Percentiles rank a stretch among this genome's conserved stretches.
These are phyloP conservation scores for Lactifluus pinguis DNA, from an alignment of 768 basidiomycete species.

Conservation along the genomic window DNA sequence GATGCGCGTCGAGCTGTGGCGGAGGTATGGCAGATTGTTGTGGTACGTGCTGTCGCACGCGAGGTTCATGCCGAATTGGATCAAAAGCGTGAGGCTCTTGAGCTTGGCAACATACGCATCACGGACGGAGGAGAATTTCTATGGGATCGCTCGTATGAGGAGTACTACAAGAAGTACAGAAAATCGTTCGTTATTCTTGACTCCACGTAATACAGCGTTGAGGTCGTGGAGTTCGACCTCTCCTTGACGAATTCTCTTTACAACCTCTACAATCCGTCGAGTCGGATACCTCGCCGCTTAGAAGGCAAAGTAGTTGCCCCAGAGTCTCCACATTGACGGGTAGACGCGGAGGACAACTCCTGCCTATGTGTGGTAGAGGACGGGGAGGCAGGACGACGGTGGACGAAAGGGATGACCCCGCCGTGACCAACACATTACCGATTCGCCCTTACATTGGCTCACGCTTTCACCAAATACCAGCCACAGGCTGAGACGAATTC, in stretches of 20 bases:
- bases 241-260: constrained; percentile 71
- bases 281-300: constrained; percentile 75
- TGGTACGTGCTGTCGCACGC: constrained; percentile 48
- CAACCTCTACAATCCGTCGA: constrained; percentile 66
- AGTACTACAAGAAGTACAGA: neutral
- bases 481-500: too few relatives aligned
- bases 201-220: constrained; percentile 74
- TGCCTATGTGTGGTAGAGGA: constrained; percentile 18
- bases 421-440: too few relatives aligned
- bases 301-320: constrained; percentile 29
- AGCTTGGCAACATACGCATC: constrained; percentile 64
- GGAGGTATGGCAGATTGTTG: constrained; percentile 77
- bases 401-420: constrained; percentile 15
- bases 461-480: too few relatives aligned
- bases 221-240: constrained; percentile 76
- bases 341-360: constrained; percentile 22
- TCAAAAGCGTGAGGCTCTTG: constrained; percentile 58
- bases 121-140: constrained; percentile 78
- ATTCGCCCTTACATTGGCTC: too few relatives aligned
- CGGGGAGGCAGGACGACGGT: neutral
- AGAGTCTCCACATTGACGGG: constrained; percentile 15
- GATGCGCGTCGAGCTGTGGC: constrained; percentile 88
- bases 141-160: neutral
- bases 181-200: constrained; percentile 66
- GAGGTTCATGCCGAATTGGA: constrained; percentile 48